Evolutionary conservation across 164 flowering plant genomes (phyloP).

Genomic region (Liquidambar formosana): DNA sequence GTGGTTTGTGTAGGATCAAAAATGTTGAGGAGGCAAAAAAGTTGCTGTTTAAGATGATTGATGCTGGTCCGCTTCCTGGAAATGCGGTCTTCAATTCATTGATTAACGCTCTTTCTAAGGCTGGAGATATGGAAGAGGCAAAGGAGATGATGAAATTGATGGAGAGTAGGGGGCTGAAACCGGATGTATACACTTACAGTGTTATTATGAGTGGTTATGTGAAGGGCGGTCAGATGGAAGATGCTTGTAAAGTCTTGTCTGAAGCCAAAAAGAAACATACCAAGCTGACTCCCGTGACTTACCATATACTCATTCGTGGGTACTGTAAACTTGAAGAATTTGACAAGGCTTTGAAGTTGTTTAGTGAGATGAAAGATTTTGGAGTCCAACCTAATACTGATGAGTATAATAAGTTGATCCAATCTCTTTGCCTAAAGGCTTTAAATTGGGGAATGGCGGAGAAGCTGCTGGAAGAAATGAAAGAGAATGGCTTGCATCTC

Average conservation of each 20-base stretch:
- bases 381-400: slow-evolving; percentile 69
- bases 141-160: slow-evolving; percentile 47
- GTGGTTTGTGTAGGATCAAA: slow-evolving; percentile 63
- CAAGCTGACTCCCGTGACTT: slow-evolving; percentile 61
- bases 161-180: slow-evolving; percentile 76
- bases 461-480: slow-evolving; percentile 69
- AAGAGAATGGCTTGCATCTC: slow-evolving; percentile 58
- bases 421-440: slow-evolving; percentile 78
- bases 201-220: slow-evolving; percentile 73
- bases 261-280: slow-evolving; percentile 76
- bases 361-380: slow-evolving; percentile 65
- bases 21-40: slow-evolving; percentile 56
- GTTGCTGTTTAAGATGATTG: slow-evolving; percentile 64
- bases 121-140: slow-evolving; percentile 70
- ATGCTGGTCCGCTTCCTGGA: slow-evolving; percentile 80
- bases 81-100: slow-evolving; percentile 71
- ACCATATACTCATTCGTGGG: slow-evolving; percentile 74
- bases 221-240: slow-evolving; percentile 72
- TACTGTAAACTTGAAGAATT: slow-evolving; percentile 72
- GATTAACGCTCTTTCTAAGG: slow-evolving; percentile 56
- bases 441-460: slow-evolving; percentile 80
- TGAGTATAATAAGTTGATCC: slow-evolving; percentile 75
- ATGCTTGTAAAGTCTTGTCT: slow-evolving; percentile 51
- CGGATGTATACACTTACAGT: slow-evolving; percentile 76
- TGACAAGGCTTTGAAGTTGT: slow-evolving; percentile 65